Evolutionary conservation across 2,329 filamentous ascomycete genomes (phyloP), one percentile per base, ranked within the genome.

Genomic region (Aphanocladium album): DNA sequence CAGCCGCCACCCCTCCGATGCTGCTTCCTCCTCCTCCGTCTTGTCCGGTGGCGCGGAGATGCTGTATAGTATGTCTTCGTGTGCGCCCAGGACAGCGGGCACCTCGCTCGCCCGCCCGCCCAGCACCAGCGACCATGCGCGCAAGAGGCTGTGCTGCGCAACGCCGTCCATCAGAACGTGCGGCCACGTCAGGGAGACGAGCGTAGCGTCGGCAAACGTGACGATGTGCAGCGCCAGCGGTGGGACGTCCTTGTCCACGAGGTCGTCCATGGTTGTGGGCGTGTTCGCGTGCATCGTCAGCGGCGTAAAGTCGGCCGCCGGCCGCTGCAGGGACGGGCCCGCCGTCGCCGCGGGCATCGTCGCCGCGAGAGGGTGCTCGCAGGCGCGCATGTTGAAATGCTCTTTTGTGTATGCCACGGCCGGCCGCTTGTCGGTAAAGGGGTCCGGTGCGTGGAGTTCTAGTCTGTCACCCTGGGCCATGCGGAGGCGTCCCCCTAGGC

Each of bases 81-180:
- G 21, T 5, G 64, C 12, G 70, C 67, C 35, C 69, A 72, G 3
- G 63, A 64, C 7, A 75, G 64, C 9, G 66, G 70, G 69, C 0
- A 83, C 72, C 43, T 79, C 70, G 12, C 70, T 67, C 23, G 78
- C 76, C 3, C 70, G 67, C 6, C 78, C 79, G 6, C 71, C 70
- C 1, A 84, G 66, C 0, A 80, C 74, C 0, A 73, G 67, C 1
- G 69, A 72, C 81, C 81, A 84, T 5, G 73, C 76, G 1, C 72
- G 65, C 1, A 83, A 62, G 7, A 84, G 67, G 0, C 70, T 74
- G 8, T 68, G 64, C 37, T 71, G 70, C 3, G 77, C 80, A 63
- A 79, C 72, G 3, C 72, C 77, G 64, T 83, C 81, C 59, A 76
- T 73, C 2, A 81, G 63, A 0, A 74, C 76, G 66, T 84, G 81